Evolutionary conservation across 768 basidiomycete species (phyloP).

Genomic region (Leccinum truebloodii): DNA sequence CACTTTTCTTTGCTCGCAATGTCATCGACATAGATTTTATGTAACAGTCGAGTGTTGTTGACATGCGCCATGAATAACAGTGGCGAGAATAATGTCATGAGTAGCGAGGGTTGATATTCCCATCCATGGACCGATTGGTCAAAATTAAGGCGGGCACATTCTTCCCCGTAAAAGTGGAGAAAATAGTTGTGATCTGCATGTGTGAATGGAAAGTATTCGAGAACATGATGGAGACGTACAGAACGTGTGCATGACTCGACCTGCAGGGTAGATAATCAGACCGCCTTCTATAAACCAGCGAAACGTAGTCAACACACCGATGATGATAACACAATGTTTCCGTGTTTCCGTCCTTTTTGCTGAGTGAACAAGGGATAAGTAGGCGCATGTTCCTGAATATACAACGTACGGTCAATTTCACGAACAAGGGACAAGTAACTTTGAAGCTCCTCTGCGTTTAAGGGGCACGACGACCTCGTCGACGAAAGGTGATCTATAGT

Average conservation of each 20-base stretch:
- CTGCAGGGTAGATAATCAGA: slow-evolving; percentile 9
- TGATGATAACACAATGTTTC: slow-evolving; percentile 22
- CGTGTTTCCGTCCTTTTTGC: slow-evolving; percentile 9
- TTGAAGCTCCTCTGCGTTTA: slow-evolving; percentile 19
- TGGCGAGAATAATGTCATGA: slow-evolving; percentile 41
- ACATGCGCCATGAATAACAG: slow-evolving; percentile 53
- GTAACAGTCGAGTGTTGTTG: slow-evolving; percentile 43
- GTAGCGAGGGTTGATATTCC: slow-evolving; percentile 31
- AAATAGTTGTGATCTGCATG: slow-evolving; percentile 36
- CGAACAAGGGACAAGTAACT: slow-evolving; percentile 29
- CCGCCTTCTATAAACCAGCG: slow-evolving; percentile 1
- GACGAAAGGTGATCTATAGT: slow-evolving; percentile 31
- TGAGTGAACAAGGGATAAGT: slow-evolving; percentile 9
- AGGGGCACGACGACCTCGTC: slow-evolving; percentile 24
- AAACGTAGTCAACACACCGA: slow-evolving; percentile 14
- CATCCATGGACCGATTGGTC: slow-evolving; percentile 34
- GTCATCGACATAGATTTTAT: slow-evolving; percentile 52
- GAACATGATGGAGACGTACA: slow-evolving; percentile 18
- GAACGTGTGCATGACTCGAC: slow-evolving; percentile 32
- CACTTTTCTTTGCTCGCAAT: slow-evolving; percentile 44
- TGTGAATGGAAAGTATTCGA: neutral
- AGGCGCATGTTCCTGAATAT: neutral
- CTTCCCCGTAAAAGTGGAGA: slow-evolving; percentile 45
- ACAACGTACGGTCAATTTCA: slow-evolving; percentile 23
- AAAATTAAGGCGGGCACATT: slow-evolving; percentile 41